Base-by-base conservation (phyloP, 176 grass and related monocot genomes). In the Alopecurus myosuroides region DNA sequence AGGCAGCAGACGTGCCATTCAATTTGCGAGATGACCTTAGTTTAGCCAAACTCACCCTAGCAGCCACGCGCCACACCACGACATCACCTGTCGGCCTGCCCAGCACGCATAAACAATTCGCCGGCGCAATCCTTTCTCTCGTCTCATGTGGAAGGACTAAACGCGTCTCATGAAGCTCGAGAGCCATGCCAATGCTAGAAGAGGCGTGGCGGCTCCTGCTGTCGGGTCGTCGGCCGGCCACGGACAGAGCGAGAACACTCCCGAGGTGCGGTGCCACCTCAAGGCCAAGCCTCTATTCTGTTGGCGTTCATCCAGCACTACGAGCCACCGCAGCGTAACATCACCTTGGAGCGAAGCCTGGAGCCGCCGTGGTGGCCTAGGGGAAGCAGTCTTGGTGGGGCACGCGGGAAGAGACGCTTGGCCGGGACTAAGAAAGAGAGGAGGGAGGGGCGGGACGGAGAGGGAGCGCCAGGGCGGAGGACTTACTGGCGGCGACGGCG, bases 371-470 rank as follows among this genome's bases (percentile, higher is more conserved):
- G 62, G 79, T 82, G 79, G 79, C 79, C 79, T 0, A 94, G 2
- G 94, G 94, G 39, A 1, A 82, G 6, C 92, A 97, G 83, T 0
- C 11, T 1, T 97, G 94, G 94, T 97, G 94, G 94, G 89, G 92
- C 5, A 13, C 85, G 5, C 94, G 92, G 75, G 89, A 88, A 8
- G 81, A 94, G 68, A n/a, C n/a, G n/a, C n/a, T n/a, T n/a, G n/a
- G n/a, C n/a, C n/a, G n/a, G n/a, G n/a, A n/a, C n/a, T n/a, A n/a
- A n/a, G n/a, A n/a, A n/a, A n/a, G n/a, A n/a, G n/a, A n/a, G n/a
- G n/a, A n/a, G n/a, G n/a, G n/a, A n/a, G n/a, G n/a, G n/a, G n/a
- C n/a, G n/a, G n/a, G n/a, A n/a, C n/a, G n/a, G n/a, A n/a, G n/a
- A n/a, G n/a, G n/a, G n/a, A n/a, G n/a, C n/a, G n/a, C n/a, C n/a